These are phyloP conservation scores for Pythium vanterpoolii DNA, from an alignment of 352 stramenopile species.

Conservation along the genomic window DNA sequence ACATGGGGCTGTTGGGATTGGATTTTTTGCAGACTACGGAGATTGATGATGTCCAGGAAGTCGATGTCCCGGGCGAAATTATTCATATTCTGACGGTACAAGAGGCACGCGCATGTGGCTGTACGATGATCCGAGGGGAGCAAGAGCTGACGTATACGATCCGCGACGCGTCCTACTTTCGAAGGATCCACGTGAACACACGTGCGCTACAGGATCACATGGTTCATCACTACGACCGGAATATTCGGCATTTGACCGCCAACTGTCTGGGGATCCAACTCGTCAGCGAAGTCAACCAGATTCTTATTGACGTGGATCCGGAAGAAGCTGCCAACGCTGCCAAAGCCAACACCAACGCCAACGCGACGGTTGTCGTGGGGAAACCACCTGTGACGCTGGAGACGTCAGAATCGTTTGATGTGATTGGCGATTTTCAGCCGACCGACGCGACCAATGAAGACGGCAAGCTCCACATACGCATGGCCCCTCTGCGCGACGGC, in stretches of 20 bases:
- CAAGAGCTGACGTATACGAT: constrained; percentile 72
- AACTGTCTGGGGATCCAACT: constrained; percentile 45
- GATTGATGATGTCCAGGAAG: constrained; percentile 45
- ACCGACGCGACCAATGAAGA: constrained; percentile 1
- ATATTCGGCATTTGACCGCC: constrained; percentile 52
- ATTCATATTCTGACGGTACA: constrained; percentile 64
- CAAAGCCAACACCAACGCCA: neutral
- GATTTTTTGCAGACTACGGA: constrained; percentile 34
- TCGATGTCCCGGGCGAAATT: constrained; percentile 70
- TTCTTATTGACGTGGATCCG: constrained; percentile 17
- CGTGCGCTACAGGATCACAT: constrained; percentile 70
- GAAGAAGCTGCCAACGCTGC: constrained; percentile 1
- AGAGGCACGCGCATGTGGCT: constrained; percentile 53
- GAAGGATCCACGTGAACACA: constrained; percentile 59
- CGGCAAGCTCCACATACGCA: constrained; percentile 1
- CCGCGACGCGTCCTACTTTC: constrained; percentile 64
- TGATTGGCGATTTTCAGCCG: constrained; percentile 16
- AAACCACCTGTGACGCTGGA: neutral
- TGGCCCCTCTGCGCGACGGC: neutral
- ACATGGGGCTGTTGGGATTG: constrained; percentile 25
- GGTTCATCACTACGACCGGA: constrained; percentile 81
- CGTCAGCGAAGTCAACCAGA: constrained; percentile 3
- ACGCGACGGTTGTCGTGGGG: neutral
- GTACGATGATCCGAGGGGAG: constrained; percentile 58
- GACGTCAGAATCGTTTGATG: constrained; percentile 4